A percentile compares a stretch with the other conserved stretches of the same genome.
Evolutionary conservation across 208 protist genomes (phyloP).

Genomic region (Angomonas ambiguus): DNA sequence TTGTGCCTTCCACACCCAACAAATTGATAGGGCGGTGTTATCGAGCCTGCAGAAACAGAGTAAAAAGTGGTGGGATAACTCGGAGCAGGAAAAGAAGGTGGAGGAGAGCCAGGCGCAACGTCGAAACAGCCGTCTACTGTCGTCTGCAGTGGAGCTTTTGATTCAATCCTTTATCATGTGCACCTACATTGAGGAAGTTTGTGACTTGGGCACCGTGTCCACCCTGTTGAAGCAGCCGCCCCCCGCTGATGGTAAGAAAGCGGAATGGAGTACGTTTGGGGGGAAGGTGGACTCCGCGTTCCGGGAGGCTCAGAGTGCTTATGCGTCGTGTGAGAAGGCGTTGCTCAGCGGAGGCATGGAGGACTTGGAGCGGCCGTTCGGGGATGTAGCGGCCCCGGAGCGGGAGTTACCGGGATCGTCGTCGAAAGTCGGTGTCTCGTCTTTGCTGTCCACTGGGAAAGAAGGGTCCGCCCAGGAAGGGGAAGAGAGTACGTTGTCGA

Average conservation of each 20-base stretch:
- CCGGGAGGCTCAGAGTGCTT: not conserved
- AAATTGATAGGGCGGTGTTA: not conserved
- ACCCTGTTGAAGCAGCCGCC: not conserved
- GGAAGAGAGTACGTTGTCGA: not conserved
- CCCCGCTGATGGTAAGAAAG: not conserved
- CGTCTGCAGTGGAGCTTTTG: not conserved
- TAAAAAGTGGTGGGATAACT: not conserved
- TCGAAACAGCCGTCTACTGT: not conserved
- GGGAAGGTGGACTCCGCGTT: not conserved
- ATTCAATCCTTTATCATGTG: not conserved
- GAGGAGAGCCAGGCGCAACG: not conserved
- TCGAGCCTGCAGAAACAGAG: not conserved
- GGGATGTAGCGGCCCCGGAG: not conserved
- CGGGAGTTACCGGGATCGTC: too few species aligned
- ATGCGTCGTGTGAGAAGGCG: not conserved
- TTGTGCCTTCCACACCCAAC: not conserved
- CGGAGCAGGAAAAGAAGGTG: not conserved
- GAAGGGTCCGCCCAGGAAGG: not conserved
- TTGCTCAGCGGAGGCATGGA: not conserved
- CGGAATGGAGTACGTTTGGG: not conserved
- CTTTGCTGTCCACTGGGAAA: too few species aligned
- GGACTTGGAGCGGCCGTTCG: slow-evolving; percentile 3
- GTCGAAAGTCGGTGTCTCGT: too few species aligned
- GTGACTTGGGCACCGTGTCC: not conserved
- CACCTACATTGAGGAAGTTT: not conserved